Conservation (phyloP, 1,284 basidiomycete genomes). For the Pascua guehoae region DNA sequence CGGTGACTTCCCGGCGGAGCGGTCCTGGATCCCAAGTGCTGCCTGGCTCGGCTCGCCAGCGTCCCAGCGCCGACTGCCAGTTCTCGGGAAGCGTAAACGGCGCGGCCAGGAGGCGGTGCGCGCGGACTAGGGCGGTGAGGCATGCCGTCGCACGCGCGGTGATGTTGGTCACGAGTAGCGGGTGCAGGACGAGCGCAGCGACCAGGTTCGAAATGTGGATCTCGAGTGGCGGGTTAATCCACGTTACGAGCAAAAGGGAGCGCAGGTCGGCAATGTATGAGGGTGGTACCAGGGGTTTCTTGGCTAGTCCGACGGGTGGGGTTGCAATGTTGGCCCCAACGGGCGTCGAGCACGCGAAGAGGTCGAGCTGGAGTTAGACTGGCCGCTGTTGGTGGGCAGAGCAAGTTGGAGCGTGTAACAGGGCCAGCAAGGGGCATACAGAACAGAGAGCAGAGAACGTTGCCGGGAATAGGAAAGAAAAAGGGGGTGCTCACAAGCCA, state of each 20-base stretch:
- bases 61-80: conserved; percentile 20
- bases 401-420: not conserved
- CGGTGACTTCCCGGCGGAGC: too few species aligned
- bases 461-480: too few species aligned
- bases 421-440: too few species aligned
- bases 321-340: conserved; percentile 8
- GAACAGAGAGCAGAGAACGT: too few species aligned
- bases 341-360: conserved; percentile 26
- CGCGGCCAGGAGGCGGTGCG: conserved; percentile 31
- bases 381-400: not conserved
- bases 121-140: conserved; percentile 29
- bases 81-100: conserved; percentile 25
- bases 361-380: conserved; percentile 26
- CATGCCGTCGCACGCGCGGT: conserved; percentile 21
- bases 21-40: not conserved
- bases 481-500: conserved; percentile 32
- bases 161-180: conserved; percentile 29
- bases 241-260: conserved; percentile 33
- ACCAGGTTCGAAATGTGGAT: conserved; percentile 41
- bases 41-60: conserved; percentile 5
- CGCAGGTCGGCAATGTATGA: conserved; percentile 30
- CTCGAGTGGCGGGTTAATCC: conserved; percentile 39
- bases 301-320: conserved; percentile 14
- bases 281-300: conserved; percentile 15
- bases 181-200: conserved; percentile 35